Percentiles rank a stretch among this genome's conserved stretches.
Conservation (phyloP, 2,329 filamentous ascomycete genomes). For the Tolypocladium inflatum region DNA sequence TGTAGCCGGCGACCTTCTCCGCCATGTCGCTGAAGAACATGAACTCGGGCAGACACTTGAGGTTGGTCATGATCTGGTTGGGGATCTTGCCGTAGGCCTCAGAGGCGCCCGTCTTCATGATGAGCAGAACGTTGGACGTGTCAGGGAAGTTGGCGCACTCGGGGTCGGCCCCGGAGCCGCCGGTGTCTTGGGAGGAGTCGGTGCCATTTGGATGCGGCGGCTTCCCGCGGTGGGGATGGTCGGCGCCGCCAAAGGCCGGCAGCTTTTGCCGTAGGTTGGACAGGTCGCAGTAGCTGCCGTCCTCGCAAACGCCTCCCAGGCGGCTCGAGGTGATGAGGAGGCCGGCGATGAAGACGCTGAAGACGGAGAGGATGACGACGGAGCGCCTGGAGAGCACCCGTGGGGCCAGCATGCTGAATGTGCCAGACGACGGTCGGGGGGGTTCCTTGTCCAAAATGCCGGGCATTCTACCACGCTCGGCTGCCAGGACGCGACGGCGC, state of each 20-base stretch:
- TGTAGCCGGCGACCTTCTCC: constrained; percentile 33
- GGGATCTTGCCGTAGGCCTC: constrained; percentile 42
- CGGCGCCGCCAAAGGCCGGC: background rate
- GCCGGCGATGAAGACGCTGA: constrained; percentile 16
- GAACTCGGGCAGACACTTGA: constrained; percentile 39
- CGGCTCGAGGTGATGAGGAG: constrained; percentile 23
- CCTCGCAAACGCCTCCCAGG: constrained; percentile 18
- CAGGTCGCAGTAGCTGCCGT: constrained; percentile 16
- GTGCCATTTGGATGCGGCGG: background rate
- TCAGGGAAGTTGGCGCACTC: constrained; percentile 31
- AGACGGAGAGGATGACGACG: constrained; percentile 14
- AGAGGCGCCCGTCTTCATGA: constrained; percentile 50
- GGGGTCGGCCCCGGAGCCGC: constrained; percentile 10
- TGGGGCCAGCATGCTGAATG: constrained; percentile 7
- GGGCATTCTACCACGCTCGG: background rate
- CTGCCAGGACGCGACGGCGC: background rate
- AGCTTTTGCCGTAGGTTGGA: constrained; percentile 2
- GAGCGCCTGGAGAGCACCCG: constrained; percentile 20
- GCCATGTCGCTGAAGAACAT: constrained; percentile 50
- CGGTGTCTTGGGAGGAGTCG: constrained; percentile 1
- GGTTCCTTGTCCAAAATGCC: constrained; percentile 5
- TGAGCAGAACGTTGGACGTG: constrained; percentile 35
- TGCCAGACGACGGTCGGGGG: background rate
- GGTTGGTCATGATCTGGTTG: constrained; percentile 42
- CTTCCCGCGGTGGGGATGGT: background rate